Evolutionary conservation across 148 eudicot genomes (phyloP).

Genomic region (Silene latifolia): DNA sequence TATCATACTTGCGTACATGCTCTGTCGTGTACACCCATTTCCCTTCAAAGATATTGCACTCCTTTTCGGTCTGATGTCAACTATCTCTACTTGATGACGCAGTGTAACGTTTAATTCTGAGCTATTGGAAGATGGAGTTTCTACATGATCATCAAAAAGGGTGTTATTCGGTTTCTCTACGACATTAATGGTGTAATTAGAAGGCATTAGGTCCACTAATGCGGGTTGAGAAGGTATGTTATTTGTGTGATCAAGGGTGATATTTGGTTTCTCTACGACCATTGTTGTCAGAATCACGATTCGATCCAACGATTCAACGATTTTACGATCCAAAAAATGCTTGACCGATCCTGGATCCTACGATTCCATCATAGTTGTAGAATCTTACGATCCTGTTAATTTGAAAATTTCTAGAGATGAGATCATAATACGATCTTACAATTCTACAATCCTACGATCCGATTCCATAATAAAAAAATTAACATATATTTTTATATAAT

Average conservation of each 20-base stretch:
- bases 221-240: too few species aligned
- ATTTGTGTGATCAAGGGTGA: background rate
- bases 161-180: background rate
- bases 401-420: too few species aligned
- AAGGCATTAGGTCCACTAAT: background rate
- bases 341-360: too few species aligned
- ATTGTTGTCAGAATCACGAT: background rate
- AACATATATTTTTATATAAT: too few species aligned
- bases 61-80: background rate
- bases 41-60: slow-evolving; percentile 44
- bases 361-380: too few species aligned
- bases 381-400: too few species aligned
- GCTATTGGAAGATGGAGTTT: background rate
- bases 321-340: too few species aligned
- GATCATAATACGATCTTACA: too few species aligned
- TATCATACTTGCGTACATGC: slow-evolving; percentile 24
- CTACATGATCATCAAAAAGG: background rate
- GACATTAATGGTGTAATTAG: background rate
- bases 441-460: too few species aligned
- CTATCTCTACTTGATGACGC: slow-evolving; percentile 8
- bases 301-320: too few species aligned
- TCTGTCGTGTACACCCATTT: slow-evolving; percentile 42
- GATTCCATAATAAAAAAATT: too few species aligned
- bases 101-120: background rate
- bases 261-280: background rate